Base-by-base conservation (phyloP, 495 filamentous ascomycete species). In the Xylaria scruposa region DNA sequence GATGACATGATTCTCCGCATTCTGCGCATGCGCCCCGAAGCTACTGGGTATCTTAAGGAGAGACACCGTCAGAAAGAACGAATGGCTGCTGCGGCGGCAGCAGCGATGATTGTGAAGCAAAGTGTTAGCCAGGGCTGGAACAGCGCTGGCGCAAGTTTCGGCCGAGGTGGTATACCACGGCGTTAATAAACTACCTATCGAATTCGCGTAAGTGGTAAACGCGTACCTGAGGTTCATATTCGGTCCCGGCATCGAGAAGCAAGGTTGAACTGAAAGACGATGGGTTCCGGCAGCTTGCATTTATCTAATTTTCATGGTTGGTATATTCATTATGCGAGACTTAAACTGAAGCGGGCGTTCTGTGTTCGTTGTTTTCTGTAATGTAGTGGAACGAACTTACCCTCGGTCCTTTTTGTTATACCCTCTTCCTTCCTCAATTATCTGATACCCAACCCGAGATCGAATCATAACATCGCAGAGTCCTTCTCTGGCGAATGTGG, bases 1-100 rank as follows among this genome's bases (percentile, higher is more conserved):
- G 96, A 99, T 79, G 96, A 99, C 79, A 98, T 98, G 93, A 98
- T 99, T 72, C 82, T 99, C 49, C 88, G 96, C 17, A 98, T 99
- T 72, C 80, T 99, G 74, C 89, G 96, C 61, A 99, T 99, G 96
- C 86, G 96, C 61, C 94, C 95, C 19, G 96, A 98, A 84, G 97
- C 96, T n/a, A 89, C 90, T 51, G 83, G 88, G 47, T 99, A 99
- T 83, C 84, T 99, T 63, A 92, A 91, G 67, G 95, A 98, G 80
- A 85, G 96, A 26, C 95, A 93, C 78, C 88, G 97, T 70, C 96
- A 99, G 83, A 95, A 95, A 83, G 96, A 98, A 83, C 85, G 95
- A 75, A 88, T 98, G 76, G 94, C 94, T 6, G 96, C 95, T 0
- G 88, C 93, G 0, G 93, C 94, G 1, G 95, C 95, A 0, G 97